Percentiles rank a stretch among this genome's conserved stretches.
These are phyloP conservation scores for Globisporangium barbulae DNA, from an alignment of 352 stramenopile species.

Conservation along the genomic window DNA sequence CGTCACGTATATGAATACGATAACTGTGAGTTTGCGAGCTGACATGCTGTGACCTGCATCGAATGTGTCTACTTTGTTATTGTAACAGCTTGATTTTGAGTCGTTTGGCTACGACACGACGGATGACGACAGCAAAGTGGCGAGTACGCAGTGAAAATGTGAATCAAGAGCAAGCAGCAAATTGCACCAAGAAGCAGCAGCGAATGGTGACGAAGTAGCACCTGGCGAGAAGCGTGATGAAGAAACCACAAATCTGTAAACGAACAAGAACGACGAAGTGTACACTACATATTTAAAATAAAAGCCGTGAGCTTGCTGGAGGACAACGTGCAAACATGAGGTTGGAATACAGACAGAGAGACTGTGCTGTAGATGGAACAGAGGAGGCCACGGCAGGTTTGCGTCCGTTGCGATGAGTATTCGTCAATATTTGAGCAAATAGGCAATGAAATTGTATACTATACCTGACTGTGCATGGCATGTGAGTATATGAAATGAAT, in stretches of 20 bases:
- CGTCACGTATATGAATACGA: neutral
- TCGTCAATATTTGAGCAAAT: too few species aligned
- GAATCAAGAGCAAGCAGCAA: neutral
- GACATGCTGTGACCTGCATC: neutral
- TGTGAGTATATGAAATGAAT: neutral
- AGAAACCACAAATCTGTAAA: neutral
- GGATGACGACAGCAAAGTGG: constrained; percentile 1
- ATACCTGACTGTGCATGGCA: neutral
- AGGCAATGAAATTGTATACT: too few species aligned
- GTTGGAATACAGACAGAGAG: too few species aligned
- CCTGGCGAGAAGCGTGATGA: neutral
- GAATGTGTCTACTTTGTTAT: neutral
- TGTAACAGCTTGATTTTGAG: constrained; percentile 9
- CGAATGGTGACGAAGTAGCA: too few species aligned
- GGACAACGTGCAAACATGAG: too few species aligned
- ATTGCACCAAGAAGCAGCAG: neutral
- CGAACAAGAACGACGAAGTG: too few species aligned
- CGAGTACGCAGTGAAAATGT: neutral
- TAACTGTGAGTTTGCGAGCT: too few species aligned
- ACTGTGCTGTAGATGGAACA: too few species aligned
- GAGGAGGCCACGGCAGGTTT: too few species aligned
- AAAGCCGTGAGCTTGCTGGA: too few species aligned
- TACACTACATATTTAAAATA: too few species aligned
- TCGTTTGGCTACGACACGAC: constrained; percentile 11
- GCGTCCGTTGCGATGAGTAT: too few species aligned